Conservation (phyloP, 2,329 filamentous ascomycete genomes). For the Microcera coccophila region DNA sequence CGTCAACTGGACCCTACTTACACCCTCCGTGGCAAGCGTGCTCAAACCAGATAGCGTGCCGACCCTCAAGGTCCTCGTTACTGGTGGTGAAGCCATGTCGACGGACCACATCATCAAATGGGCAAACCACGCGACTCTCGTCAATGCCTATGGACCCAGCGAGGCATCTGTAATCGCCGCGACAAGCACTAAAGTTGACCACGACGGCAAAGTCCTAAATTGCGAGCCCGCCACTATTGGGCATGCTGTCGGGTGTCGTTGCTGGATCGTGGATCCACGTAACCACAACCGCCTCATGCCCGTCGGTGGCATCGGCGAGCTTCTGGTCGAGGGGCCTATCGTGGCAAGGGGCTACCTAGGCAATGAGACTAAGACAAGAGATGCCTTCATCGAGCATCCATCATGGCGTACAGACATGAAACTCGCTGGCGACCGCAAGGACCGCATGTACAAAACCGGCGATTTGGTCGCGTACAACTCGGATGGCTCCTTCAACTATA, state of each 20-base stretch:
- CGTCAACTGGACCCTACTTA: conserved; percentile 48
- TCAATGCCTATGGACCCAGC: too few species aligned
- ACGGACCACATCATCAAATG: neutral
- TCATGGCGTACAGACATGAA: too few species aligned
- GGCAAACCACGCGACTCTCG: neutral
- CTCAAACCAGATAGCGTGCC: neutral
- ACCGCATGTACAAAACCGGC: too few species aligned
- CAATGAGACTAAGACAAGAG: too few species aligned
- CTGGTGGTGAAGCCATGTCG: conserved; percentile 3
- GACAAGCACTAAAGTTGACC: conserved; percentile 32
- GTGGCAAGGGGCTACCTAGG: too few species aligned
- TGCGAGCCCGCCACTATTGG: conserved; percentile 9
- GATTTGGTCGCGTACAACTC: too few species aligned
- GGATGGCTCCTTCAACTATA: too few species aligned
- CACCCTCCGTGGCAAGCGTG: conserved; percentile 47
- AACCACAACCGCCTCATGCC: conserved; percentile 23
- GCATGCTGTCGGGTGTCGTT: conserved; percentile 4
- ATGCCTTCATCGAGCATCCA: too few species aligned
- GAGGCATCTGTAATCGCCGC: conserved; percentile 1
- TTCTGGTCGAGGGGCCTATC: too few species aligned
- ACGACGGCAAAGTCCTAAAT: conserved; percentile 1
- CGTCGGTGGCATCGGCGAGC: too few species aligned
- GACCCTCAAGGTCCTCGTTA: neutral
- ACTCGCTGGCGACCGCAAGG: too few species aligned
- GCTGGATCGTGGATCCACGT: conserved; percentile 39